phyloP scores from a whole-genome alignment of 192 early-diverging fungal species.

The Chytriomyces sp. region DNA sequence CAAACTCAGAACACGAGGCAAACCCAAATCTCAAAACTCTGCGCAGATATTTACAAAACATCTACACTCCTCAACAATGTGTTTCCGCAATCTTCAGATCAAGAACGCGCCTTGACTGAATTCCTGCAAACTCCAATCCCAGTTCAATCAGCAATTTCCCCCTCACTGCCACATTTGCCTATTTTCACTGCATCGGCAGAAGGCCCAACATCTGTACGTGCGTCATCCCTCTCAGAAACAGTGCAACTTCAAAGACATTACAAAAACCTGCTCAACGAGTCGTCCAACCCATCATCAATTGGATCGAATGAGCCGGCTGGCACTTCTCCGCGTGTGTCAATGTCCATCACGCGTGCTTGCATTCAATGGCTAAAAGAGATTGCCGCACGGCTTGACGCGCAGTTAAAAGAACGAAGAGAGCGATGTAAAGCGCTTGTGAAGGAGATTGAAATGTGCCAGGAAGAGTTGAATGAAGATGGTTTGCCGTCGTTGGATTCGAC shows the following conservation, averaged over 20 bases:
- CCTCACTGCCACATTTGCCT: neutral
- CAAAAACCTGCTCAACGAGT: conserved; percentile 3
- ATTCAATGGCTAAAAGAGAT: conserved; percentile 9
- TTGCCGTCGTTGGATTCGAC: conserved; percentile 10
- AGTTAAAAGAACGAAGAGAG: conserved; percentile 5
- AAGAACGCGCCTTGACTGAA: conserved; percentile 9
- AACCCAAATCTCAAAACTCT: conserved; percentile 1
- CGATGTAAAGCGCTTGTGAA: conserved; percentile 8
- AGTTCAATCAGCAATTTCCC: neutral
- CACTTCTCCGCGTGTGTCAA: neutral
- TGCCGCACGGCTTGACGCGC: neutral
- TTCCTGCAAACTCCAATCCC: conserved; percentile 18
- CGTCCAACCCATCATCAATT: neutral
- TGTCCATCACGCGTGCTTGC: conserved; percentile 20
- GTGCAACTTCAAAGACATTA: conserved; percentile 4
- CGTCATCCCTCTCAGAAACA: no score
- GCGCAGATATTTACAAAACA: conserved; percentile 10
- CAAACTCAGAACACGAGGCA: neutral
- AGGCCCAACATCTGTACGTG: no score
- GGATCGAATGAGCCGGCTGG: neutral
- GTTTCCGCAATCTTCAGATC: conserved; percentile 14
- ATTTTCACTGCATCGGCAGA: no score
- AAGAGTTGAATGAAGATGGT: conserved; percentile 35
- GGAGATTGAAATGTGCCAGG: conserved; percentile 48
- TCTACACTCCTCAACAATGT: neutral